These are phyloP conservation scores for Pseudogymnoascus sp. DNA, from an alignment of 2,329 filamentous ascomycete species.

Conservation along the genomic window DNA sequence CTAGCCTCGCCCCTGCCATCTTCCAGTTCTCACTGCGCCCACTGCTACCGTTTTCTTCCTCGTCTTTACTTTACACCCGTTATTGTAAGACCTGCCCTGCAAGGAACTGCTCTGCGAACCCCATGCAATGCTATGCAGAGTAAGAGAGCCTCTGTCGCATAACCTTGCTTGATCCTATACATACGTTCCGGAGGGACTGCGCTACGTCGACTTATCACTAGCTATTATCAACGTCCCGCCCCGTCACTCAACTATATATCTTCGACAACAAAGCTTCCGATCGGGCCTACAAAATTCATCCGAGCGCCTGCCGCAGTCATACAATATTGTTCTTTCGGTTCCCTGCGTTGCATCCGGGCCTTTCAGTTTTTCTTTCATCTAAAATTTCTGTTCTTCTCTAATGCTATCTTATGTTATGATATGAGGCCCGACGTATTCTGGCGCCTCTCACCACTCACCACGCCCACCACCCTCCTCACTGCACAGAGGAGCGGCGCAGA, in stretches of 20 bases:
- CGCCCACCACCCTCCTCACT: not conserved
- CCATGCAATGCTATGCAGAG: not conserved
- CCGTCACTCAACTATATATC: constrained; percentile 3
- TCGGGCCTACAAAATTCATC: not conserved
- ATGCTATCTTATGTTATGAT: not conserved
- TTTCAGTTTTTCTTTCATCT: not conserved
- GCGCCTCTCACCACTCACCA: not conserved
- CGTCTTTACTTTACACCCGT: not conserved
- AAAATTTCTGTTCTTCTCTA: not conserved
- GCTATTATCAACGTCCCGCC: not conserved
- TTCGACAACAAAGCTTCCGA: constrained; percentile 4
- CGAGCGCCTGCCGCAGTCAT: not conserved
- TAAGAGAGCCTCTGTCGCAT: constrained; percentile 1
- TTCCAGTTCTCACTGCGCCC: not conserved
- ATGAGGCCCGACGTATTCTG: not conserved
- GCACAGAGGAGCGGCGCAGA: not conserved
- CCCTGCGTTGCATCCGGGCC: not conserved
- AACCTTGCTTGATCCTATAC: constrained; percentile 1
- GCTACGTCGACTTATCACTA: constrained; percentile 1
- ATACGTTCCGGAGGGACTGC: not conserved
- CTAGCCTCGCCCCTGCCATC: not conserved
- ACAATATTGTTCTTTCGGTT: constrained; percentile 5
- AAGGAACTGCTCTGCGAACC: not conserved
- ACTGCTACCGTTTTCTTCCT: not conserved
- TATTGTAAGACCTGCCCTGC: not conserved